These are phyloP conservation scores for Nemophila menziesii DNA, from an alignment of 257 asterid genomes.

Conservation along the genomic window DNA sequence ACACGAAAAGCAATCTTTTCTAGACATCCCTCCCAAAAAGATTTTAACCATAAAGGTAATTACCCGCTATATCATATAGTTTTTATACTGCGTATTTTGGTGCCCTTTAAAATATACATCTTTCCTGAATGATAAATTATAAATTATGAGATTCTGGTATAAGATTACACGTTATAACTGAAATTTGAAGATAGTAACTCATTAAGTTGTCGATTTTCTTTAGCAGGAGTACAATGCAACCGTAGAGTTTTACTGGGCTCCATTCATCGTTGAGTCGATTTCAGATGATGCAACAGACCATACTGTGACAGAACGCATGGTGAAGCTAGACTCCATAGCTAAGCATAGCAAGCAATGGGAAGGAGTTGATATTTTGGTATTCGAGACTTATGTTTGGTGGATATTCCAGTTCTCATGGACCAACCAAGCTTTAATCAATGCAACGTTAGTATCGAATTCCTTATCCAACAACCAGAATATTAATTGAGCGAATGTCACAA, in stretches of 20 bases:
- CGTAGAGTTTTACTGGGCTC: constrained; percentile 96
- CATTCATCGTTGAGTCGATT: constrained; percentile 68
- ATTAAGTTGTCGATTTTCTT: not conserved
- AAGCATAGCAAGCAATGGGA: constrained; percentile 66
- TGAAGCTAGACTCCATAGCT: constrained; percentile 61
- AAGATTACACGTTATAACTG: too few relatives aligned
- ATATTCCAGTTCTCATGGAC: constrained; percentile 20
- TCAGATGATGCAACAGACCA: constrained; percentile 74
- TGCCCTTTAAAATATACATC: too few relatives aligned
- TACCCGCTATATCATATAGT: too few relatives aligned
- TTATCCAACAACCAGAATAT: too few relatives aligned
- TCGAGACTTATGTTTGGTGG: constrained; percentile 97
- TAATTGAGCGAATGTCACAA: too few relatives aligned
- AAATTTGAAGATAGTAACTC: too few relatives aligned
- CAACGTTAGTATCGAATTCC: constrained; percentile 59
- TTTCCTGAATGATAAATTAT: too few relatives aligned
- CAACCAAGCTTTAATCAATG: constrained; percentile 51
- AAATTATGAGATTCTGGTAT: too few relatives aligned
- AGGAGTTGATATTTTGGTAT: constrained; percentile 56
- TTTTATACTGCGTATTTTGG: too few relatives aligned
- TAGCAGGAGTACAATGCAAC: constrained; percentile 64
- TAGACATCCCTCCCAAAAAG: too few relatives aligned
- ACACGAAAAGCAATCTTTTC: too few relatives aligned
- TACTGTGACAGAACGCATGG: constrained; percentile 42
- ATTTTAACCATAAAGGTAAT: too few relatives aligned